phyloP scores from a whole-genome alignment of 805 yeast genomes.

The Candida ficus region DNA sequence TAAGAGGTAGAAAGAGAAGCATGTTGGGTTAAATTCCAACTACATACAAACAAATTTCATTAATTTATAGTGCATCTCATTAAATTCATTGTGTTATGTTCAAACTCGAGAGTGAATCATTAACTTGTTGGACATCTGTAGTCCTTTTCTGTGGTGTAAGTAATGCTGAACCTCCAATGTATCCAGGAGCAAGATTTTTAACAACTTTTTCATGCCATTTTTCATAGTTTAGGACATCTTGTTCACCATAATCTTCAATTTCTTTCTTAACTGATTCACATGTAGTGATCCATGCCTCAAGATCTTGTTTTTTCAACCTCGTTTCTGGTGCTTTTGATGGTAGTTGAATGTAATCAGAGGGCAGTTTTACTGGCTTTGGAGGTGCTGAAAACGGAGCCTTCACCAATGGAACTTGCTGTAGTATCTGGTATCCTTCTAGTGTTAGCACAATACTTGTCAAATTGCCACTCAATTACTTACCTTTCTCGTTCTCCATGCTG shows the following conservation, averaged over 20 bases:
- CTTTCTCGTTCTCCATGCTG: conserved; percentile 10
- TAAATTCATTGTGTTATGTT: conserved; percentile 6
- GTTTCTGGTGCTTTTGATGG: conserved; percentile 31
- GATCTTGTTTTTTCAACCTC: conserved; percentile 24
- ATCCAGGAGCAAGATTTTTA: conserved; percentile 38
- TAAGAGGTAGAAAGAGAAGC: conserved; percentile 92
- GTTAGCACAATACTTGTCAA: background rate
- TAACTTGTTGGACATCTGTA: background rate
- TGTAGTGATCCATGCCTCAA: conserved; percentile 29
- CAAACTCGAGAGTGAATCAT: conserved; percentile 19
- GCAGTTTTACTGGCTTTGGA: conserved; percentile 51
- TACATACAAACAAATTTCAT: too few relatives aligned
- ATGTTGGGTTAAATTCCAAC: conserved; percentile 88
- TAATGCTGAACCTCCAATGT: conserved; percentile 25
- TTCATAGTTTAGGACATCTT: conserved; percentile 22
- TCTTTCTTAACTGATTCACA: conserved; percentile 25
- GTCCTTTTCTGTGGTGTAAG: conserved; percentile 18
- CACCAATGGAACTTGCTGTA: conserved; percentile 51
- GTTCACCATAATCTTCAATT: conserved; percentile 22
- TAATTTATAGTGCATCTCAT: too few relatives aligned
- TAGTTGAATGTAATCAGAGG: conserved; percentile 39
- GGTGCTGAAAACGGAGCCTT: conserved; percentile 47
- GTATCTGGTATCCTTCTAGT: conserved; percentile 38
- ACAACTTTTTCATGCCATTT: conserved; percentile 29
- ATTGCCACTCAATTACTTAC: conserved; percentile 1